Base-by-base conservation (phyloP, 805 yeast genomes). In the Yarrowia sp. region DNA sequence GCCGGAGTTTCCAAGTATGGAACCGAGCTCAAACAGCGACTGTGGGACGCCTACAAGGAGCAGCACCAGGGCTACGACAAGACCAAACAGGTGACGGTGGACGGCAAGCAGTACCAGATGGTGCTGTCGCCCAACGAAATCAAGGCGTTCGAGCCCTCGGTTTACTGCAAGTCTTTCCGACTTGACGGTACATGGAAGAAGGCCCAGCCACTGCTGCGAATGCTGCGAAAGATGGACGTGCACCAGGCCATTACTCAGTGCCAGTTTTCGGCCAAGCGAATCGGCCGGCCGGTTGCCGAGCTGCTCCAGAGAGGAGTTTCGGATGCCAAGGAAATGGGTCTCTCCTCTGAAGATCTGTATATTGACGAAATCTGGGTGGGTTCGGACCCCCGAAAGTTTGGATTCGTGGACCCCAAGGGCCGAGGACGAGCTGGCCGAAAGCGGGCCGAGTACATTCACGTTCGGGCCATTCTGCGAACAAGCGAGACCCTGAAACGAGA, bases 301-400 rank as follows among this genome's bases (percentile, higher is more conserved):
- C 77, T 92, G 76, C 81, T 93, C 67, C 85, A 86, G 71, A 79
- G 83, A 59, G 96, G 96, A 10, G 71, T 90, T 35, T 80, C 83
- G 52, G 91, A 90, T 71, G 91, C 92, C 22, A 78, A 82, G 65
- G 78, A 77, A 41, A 75, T 88, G 68, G 85, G 86, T 2, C 75
- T 88, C 67, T 76, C 86, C 67, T 82, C 85, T 24, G 83, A 87
- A 66, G 82, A 82, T 40, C 74, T 92, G 46, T 90, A 87, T 71
- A 82, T 93, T 65, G 84, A 87, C 48, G 89, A 89, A 72, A 84
- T 92, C 66, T 93, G 98, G 98, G 86, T 86, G 28, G 98, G 97
- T 44, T 86, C 92, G 65, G 98, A 93, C 75, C 97, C 96, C 21
- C 72, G 77, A 61, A 85, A 88, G 86, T 71, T 73, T 30, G 87